phyloP scores from a whole-genome alignment of 495 filamentous ascomycete genomes.

The Trichoderma virens region DNA sequence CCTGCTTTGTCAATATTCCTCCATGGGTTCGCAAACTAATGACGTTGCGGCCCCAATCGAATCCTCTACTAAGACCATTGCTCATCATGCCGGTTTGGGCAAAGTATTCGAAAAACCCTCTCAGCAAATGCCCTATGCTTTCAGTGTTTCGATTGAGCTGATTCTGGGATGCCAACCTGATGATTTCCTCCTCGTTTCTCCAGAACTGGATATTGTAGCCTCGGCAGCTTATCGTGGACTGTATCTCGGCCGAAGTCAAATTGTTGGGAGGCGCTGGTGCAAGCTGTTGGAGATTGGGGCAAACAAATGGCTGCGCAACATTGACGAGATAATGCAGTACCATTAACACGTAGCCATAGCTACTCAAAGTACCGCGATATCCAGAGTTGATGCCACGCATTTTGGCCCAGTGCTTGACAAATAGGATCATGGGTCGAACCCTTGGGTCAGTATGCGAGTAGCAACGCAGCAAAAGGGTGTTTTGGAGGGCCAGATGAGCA shows the following conservation, averaged over 20 bases:
- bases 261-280: slow-evolving; percentile 34
- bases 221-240: slow-evolving; percentile 37
- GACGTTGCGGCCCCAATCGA: slow-evolving; percentile 64
- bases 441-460: slow-evolving; percentile 68
- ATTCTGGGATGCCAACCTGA: slow-evolving; percentile 38
- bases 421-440: slow-evolving; percentile 66
- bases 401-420: slow-evolving; percentile 82
- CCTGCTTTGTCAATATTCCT: slow-evolving; percentile 58
- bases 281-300: slow-evolving; percentile 64
- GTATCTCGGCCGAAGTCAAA: slow-evolving; percentile 31
- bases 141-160: slow-evolving; percentile 52
- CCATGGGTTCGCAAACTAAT: slow-evolving; percentile 63
- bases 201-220: slow-evolving; percentile 60
- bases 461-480: slow-evolving; percentile 68
- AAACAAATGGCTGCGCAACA: slow-evolving; percentile 65
- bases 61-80: slow-evolving; percentile 36
- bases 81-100: slow-evolving; percentile 43
- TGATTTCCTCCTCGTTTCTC: slow-evolving; percentile 57
- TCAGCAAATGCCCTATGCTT: slow-evolving; percentile 55
- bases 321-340: slow-evolving; percentile 86
- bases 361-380: slow-evolving; percentile 75
- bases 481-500: slow-evolving; percentile 68
- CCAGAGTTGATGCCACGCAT: slow-evolving; percentile 68
- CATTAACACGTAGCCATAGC: slow-evolving; percentile 87
- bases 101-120: slow-evolving; percentile 78